These are phyloP conservation scores for Clarkia xantiana DNA, from an alignment of 345 rosid genomes.

Conservation along the genomic window DNA sequence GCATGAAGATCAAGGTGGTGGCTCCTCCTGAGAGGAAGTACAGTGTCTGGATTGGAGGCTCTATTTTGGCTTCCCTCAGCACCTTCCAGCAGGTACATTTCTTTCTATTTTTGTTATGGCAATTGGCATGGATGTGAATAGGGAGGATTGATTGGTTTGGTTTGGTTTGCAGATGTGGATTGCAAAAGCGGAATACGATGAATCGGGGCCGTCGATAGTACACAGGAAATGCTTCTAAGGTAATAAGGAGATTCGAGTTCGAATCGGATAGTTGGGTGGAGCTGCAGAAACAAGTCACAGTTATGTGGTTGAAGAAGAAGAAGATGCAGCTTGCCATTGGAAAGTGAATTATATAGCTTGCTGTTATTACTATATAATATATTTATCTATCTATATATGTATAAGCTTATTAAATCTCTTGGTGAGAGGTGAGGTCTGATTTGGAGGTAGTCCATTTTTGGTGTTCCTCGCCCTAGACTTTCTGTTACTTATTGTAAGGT, in stretches of 20 bases:
- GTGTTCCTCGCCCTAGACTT: constrained; percentile 3
- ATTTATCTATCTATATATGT: not conserved
- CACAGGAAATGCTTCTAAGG: constrained; percentile 87
- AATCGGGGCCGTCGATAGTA: constrained; percentile 86
- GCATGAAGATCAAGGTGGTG: constrained; percentile 93
- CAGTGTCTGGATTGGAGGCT: constrained; percentile 92
- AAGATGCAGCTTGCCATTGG: constrained; percentile 14
- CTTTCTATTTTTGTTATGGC: not conserved
- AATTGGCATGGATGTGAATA: too few relatives aligned
- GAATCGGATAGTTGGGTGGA: constrained; percentile 11
- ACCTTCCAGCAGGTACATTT: constrained; percentile 75
- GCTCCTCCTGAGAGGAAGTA: constrained; percentile 90
- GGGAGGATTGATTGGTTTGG: too few relatives aligned
- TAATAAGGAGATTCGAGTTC: constrained; percentile 1
- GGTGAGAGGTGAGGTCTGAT: constrained; percentile 1
- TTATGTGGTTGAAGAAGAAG: constrained; percentile 1
- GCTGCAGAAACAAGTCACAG: constrained; percentile 7
- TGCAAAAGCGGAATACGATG: constrained; percentile 86
- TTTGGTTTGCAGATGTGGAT: constrained; percentile 59
- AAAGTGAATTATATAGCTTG: constrained; percentile 4
- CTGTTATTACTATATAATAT: not conserved
- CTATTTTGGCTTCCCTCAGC: constrained; percentile 87
- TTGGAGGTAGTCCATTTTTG: constrained; percentile 7
- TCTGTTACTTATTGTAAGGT: constrained; percentile 4
- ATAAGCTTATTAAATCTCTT: not conserved